Evolutionary conservation across 2,329 filamentous ascomycete genomes (phyloP).

Genomic region (Microcyclosporella mali): DNA sequence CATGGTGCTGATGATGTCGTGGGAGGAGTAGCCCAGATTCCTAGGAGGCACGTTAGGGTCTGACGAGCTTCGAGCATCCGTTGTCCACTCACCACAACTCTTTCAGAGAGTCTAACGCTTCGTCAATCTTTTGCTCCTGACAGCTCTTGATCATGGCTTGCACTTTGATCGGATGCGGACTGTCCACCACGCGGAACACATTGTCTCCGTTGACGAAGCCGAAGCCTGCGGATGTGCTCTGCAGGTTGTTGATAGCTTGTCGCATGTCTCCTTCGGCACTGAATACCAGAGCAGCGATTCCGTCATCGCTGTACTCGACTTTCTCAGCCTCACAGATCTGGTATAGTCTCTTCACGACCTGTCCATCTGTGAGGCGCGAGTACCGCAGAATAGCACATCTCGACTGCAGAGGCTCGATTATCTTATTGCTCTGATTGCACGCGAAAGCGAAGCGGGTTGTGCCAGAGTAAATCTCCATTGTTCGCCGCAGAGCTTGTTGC

Average conservation of each 20-base stretch:
- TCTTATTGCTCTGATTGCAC: constrained; percentile 98
- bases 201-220: constrained; percentile 97
- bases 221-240: constrained; percentile 88
- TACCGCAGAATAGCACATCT: constrained; percentile 94
- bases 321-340: constrained; percentile 91
- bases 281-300: constrained; percentile 91
- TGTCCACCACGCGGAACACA: constrained; percentile 95
- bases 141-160: constrained; percentile 98
- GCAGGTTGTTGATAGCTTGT: constrained; percentile 96
- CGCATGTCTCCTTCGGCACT: constrained; percentile 97
- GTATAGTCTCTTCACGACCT: constrained; percentile 82
- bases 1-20: constrained; percentile 99
- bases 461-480: constrained; percentile 97
- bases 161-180: constrained; percentile 94
- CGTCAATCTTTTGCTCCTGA: constrained; percentile 84
- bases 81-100: constrained; percentile 68
- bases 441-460: constrained; percentile 97
- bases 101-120: constrained; percentile 75
- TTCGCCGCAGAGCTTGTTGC: constrained; percentile 87
- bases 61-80: too few species aligned
- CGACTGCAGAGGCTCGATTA: constrained; percentile 97
- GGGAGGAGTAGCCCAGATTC: constrained; percentile 90
- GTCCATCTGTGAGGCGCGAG: constrained; percentile 81
- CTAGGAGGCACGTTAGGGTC: constrained; percentile 29
- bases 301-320: constrained; percentile 86